Evolutionary conservation across 495 filamentous ascomycete species (phyloP).

Genomic region (Aspergillus ellipticus): DNA sequence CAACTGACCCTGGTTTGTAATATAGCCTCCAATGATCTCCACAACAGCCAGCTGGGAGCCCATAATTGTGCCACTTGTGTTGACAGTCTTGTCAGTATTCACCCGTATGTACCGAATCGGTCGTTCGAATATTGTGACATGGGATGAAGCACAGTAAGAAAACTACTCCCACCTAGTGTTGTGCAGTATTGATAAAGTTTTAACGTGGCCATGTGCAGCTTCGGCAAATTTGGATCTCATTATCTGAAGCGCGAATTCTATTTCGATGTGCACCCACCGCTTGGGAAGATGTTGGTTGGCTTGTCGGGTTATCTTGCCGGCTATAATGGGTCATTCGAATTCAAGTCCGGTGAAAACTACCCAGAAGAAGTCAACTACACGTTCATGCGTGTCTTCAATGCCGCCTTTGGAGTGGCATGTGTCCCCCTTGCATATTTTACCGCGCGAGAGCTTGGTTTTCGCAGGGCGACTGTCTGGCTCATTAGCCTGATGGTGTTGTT

Average conservation of each 20-base stretch:
- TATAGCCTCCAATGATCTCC: slow-evolving; percentile 48
- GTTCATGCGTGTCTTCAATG: slow-evolving; percentile 98
- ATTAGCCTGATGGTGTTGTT: slow-evolving; percentile 95
- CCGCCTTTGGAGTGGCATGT: slow-evolving; percentile 87
- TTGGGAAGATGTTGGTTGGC: slow-evolving; percentile 97
- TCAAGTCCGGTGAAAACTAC: slow-evolving; percentile 97
- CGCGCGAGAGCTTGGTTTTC: slow-evolving; percentile 82
- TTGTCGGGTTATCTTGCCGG: slow-evolving; percentile 92
- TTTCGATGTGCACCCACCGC: slow-evolving; percentile 96
- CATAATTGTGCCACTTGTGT: slow-evolving; percentile 80
- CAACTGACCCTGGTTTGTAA: slow-evolving; percentile 7
- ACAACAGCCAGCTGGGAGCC: slow-evolving; percentile 78
- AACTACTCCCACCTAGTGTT: slow-evolving; percentile 13
- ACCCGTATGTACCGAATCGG: slow-evolving; percentile 95
- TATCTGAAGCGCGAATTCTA: slow-evolving; percentile 99
- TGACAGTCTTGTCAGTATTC: slow-evolving; percentile 87
- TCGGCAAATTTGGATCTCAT: slow-evolving; percentile 98
- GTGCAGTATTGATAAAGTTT: slow-evolving; percentile 9
- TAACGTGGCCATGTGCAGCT: slow-evolving; percentile 52
- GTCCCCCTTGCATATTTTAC: slow-evolving; percentile 95
- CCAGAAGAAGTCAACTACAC: slow-evolving; percentile 93
- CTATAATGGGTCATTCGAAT: slow-evolving; percentile 99
- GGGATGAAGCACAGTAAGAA: slow-evolving; percentile 95
- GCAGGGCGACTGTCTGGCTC: slow-evolving; percentile 84
- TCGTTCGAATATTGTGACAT: slow-evolving; percentile 91